Percentiles rank a stretch among this genome's conserved stretches.
Conservation (phyloP, 164 flowering plant genomes). For the Tetrastigma voinierianum region DNA sequence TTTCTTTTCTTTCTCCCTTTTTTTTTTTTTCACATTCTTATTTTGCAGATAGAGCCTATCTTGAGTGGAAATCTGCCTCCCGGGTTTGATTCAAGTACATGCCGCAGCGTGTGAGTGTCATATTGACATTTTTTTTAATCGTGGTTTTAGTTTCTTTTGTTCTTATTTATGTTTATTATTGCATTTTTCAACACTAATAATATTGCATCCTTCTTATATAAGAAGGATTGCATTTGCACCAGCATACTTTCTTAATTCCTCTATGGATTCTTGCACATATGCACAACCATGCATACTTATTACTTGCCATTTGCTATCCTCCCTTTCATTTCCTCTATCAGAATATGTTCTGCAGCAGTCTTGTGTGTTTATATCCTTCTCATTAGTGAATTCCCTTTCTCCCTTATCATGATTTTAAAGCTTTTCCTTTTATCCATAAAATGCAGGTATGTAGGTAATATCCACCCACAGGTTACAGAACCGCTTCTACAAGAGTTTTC, state of each 20-base stretch:
- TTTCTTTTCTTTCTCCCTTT: slow-evolving; percentile 12
- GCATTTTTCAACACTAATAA: too few species aligned
- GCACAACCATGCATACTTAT: too few species aligned
- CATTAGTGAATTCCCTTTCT: neutral
- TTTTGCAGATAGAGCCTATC: slow-evolving; percentile 98
- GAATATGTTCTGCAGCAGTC: too few species aligned
- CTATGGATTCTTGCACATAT: too few species aligned
- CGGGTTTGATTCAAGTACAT: slow-evolving; percentile 97
- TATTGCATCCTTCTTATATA: too few species aligned
- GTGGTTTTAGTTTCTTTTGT: neutral
- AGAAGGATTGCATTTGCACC: too few species aligned
- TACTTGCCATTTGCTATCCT: too few species aligned
- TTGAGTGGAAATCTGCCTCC: slow-evolving; percentile 99
- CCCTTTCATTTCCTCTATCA: too few species aligned
- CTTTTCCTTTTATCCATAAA: slow-evolving; percentile 33
- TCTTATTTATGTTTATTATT: too few species aligned
- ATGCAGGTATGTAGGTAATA: slow-evolving; percentile 96
- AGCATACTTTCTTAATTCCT: too few species aligned
- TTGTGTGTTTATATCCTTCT: slow-evolving; percentile 1
- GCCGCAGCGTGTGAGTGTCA: slow-evolving; percentile 99
- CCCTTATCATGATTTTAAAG: neutral
- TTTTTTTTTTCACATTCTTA: slow-evolving; percentile 34
- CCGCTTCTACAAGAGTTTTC: slow-evolving; percentile 94
- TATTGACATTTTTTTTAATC: slow-evolving; percentile 19
- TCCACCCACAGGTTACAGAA: slow-evolving; percentile 91